Evolutionary conservation across 768 basidiomycete genomes (phyloP), one percentile per base, ranked within the genome.

Genomic region (Russula emetica): DNA sequence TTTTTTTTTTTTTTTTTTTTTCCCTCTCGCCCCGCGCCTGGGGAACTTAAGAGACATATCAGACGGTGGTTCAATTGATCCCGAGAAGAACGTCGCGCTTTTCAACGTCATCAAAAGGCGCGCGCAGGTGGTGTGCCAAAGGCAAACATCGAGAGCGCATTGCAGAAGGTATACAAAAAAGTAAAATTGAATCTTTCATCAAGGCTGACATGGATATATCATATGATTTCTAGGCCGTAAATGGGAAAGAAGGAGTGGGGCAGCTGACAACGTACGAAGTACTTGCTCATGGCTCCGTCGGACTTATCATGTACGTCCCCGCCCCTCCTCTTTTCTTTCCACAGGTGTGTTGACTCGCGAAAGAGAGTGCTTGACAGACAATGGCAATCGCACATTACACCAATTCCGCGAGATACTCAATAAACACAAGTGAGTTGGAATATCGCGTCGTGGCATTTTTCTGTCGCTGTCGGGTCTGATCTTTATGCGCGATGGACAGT

Each of bases 151-250:
- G 66, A 69, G 57, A 58, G 54, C 9, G 68, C 68, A 3, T 55
- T 69, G 44, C 58, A 63, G 18, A 69, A 69, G 60, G 68, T 69
- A n/a, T n/a, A n/a, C n/a, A n/a, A n/a, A n/a, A n/a, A n/a, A n/a
- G n/a, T n/a, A 28, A 32, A 32, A 32, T 32, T 11, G 11, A 11
- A 11, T 2, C 34, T 34, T 34, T 34, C n/a, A n/a, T n/a, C 34
- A 36, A 36, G 36, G 36, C 36, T 36, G 11, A 36, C 13, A 34
- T 36, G 14, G 36, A 36, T 13, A n/a, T n/a, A 2, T 36, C 5
- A 5, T 36, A 36, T 36, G 13, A 14, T 13, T n/a, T 36, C 36
- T 36, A 36, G 36, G 68, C 68, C 2, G 55, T 30, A 0, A 60
- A 62, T 2, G 66, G 62, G 30, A 64, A 67, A 47, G 68, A 61